Percentiles rank a stretch among this genome's conserved stretches.
Evolutionary conservation across 1,139 yeast species (phyloP).

Genomic region (Candida anutae): DNA sequence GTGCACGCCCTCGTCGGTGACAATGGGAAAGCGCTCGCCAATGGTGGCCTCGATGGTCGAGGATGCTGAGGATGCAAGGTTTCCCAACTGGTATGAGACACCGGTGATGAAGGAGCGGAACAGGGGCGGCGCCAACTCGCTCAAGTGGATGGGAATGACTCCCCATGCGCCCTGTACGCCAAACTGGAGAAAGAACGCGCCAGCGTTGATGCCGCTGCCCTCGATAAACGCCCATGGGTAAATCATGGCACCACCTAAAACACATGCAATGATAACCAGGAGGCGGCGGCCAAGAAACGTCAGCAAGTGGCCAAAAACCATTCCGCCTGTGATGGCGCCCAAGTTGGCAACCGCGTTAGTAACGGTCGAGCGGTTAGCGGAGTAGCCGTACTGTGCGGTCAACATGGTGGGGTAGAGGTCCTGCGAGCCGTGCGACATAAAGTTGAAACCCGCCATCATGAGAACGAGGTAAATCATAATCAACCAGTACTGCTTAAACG

Average conservation of each 20-base stretch:
- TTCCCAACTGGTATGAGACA: conserved; percentile 75
- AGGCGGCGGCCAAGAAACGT: conserved; percentile 40
- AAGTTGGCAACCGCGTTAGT: conserved; percentile 40
- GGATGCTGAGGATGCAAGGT: conserved; percentile 74
- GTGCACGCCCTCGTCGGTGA: conserved; percentile 16
- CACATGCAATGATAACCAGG: conserved; percentile 25
- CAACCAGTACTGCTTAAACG: conserved; percentile 21
- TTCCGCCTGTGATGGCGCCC: conserved; percentile 47
- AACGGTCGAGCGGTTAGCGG: conserved; percentile 31
- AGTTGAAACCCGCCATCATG: conserved; percentile 43
- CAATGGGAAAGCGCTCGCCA: conserved; percentile 57
- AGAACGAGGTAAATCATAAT: conserved; percentile 36
- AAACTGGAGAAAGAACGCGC: conserved; percentile 71
- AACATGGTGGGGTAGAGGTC: conserved; percentile 46
- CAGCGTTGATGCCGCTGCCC: conserved; percentile 58
- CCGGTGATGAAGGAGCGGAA: conserved; percentile 71
- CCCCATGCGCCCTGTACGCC: conserved; percentile 90
- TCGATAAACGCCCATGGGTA: conserved; percentile 54
- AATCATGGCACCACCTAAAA: conserved; percentile 25
- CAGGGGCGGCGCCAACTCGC: conserved; percentile 72
- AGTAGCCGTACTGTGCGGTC: conserved; percentile 27
- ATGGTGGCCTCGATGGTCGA: conserved; percentile 75
- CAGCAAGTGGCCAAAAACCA: conserved; percentile 8
- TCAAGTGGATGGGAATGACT: conserved; percentile 68
- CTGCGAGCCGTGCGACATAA: conserved; percentile 49